phyloP scores from a whole-genome alignment of 2,329 filamentous ascomycete species.

The Penicillium palitans region DNA sequence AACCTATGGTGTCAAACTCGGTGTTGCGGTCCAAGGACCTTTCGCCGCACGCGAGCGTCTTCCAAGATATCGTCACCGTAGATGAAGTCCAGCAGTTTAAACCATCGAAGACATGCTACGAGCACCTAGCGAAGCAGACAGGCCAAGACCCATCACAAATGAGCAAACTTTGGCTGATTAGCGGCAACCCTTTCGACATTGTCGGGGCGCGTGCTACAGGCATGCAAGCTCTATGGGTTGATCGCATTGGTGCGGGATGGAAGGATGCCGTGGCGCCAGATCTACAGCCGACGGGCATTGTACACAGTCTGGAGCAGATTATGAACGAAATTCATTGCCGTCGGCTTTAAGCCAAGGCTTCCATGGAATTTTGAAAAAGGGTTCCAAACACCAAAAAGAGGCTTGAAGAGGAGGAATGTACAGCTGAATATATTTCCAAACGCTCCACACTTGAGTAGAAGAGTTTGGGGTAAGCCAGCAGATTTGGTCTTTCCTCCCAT shows the following conservation, averaged over 20 bases:
- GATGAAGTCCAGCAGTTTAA: conserved; percentile 64
- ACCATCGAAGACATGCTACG: conserved; percentile 62
- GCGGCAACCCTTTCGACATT: conserved; percentile 72
- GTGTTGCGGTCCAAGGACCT: conserved; percentile 60
- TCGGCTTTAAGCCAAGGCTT: background rate
- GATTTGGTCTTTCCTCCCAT: conserved; percentile 46
- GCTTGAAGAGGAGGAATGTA: conserved; percentile 32
- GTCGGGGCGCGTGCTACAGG: conserved; percentile 63
- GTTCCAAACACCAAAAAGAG: background rate
- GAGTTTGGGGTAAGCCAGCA: conserved; percentile 50
- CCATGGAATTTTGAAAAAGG: background rate
- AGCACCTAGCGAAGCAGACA: conserved; percentile 56
- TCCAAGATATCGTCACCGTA: conserved; percentile 61
- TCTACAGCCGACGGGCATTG: conserved; percentile 56
- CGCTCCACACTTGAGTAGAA: conserved; percentile 43
- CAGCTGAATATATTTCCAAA: conserved; percentile 51
- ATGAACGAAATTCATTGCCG: conserved; percentile 41
- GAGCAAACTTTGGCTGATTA: conserved; percentile 66
- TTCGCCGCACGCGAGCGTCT: conserved; percentile 48
- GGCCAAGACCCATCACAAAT: conserved; percentile 48
- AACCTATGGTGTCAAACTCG: conserved; percentile 62
- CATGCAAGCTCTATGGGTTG: conserved; percentile 66
- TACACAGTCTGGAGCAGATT: conserved; percentile 59
- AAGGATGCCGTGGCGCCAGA: conserved; percentile 58
- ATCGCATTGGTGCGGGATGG: conserved; percentile 64